Evolutionary conservation across 2,329 filamentous ascomycete genomes (phyloP), one percentile per base, ranked within the genome.

Genomic region (Dryadomyces quercus-mongolicae): DNA sequence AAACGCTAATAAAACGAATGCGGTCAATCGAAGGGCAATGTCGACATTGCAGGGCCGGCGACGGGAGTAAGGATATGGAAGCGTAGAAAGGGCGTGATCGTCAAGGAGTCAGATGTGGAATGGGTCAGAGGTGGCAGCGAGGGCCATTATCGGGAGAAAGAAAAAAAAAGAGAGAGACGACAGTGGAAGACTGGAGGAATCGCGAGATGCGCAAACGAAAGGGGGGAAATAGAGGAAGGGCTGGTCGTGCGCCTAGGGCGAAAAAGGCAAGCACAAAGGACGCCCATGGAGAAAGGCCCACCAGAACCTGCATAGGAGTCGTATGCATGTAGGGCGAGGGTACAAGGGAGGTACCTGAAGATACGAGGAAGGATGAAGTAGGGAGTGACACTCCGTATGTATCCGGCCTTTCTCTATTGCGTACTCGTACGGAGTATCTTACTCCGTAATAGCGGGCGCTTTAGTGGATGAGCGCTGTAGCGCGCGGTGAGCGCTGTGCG

Each of bases 71-170:
- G 36, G 36, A 16, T 8, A 4, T 9, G 36, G 44, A 46, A 46
- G 22, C 21, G 21, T 6, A 38, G 54, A 21, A 52, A n/a, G 43
- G 43, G n/a, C 21, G 22, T 38, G 36, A 43, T 15, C 13, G 20
- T 12, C 43, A 13, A 21, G 36, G 36, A 21, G 31, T 48, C 46
- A 48, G 46, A 6, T 31, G 15, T 8, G 40, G 25, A 15, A 25
- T 25, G 47, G 10, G 43, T 42, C n/a, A 48, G 42, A 8, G 40
- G 47, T 52, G 46, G 51, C 48, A n/a, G 54, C 22, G 25, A 45
- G 34, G 45, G 44, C 55, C 52, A 54, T 54, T 51, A 44, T 52
- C 47, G 49, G 49, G 22, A 38, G 22, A 42, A 25, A 25, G 20
- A n/a, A 25, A 18, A 43, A 49, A 21, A 49, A 18, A 20, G 51